These are phyloP conservation scores for Schrenkiella parvula DNA, from an alignment of 345 rosid species.

Conservation along the genomic window DNA sequence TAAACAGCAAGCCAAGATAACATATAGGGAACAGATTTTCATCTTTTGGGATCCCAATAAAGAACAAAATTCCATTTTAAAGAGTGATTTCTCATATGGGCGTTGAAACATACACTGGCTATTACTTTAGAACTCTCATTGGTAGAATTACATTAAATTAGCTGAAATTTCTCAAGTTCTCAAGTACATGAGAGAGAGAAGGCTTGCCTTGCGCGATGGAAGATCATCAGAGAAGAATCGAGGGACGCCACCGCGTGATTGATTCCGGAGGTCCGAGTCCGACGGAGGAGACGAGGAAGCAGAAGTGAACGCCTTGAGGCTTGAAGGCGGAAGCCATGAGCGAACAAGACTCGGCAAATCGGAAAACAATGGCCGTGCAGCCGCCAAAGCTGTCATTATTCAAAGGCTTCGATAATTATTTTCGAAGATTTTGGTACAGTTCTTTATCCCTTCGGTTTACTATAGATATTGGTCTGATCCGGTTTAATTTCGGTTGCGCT, in stretches of 20 bases:
- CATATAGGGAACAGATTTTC: neutral
- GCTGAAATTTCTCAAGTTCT: neutral
- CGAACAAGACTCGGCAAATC: constrained; percentile 34
- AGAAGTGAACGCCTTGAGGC: constrained; percentile 38
- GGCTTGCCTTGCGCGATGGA: constrained; percentile 58
- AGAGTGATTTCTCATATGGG: neutral
- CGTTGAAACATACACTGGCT: neutral
- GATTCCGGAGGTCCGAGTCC: constrained; percentile 45
- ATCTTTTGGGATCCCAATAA: neutral
- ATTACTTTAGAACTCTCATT: neutral
- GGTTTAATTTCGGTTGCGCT: constrained; percentile 7
- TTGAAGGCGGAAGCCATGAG: constrained; percentile 29
- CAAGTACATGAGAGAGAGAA: neutral
- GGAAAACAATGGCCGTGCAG: constrained; percentile 37
- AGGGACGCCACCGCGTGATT: constrained; percentile 80
- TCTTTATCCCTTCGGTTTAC: constrained; percentile 20
- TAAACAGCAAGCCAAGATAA: no score
- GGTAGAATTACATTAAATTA: neutral
- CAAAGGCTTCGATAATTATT: neutral
- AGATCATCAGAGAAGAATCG: constrained; percentile 77
- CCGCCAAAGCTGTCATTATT: constrained; percentile 39
- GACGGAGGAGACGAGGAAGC: constrained; percentile 27
- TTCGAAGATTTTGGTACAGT: neutral
- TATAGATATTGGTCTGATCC: neutral
- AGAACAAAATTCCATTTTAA: neutral